Percentiles rank a stretch among this genome's conserved stretches.
phyloP scores from a whole-genome alignment of 768 basidiomycete species.

The Termitomyces sp. region DNA sequence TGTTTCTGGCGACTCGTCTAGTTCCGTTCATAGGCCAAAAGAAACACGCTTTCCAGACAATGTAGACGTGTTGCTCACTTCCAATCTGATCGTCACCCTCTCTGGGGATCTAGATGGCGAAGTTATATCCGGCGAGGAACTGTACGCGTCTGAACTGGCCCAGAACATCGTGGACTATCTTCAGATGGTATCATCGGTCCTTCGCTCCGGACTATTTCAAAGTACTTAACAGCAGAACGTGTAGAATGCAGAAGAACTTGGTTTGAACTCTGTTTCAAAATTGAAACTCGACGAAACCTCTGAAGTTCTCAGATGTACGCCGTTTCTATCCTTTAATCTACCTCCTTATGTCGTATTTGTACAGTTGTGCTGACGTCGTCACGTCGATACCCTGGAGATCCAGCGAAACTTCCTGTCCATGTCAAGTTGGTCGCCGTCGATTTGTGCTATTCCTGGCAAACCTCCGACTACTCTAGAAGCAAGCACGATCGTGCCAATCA shows the following conservation, averaged over 20 bases:
- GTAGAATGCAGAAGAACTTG: slow-evolving; percentile 58
- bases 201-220: neutral
- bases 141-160: slow-evolving; percentile 46
- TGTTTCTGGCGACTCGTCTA: slow-evolving; percentile 23
- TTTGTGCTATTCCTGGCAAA: slow-evolving; percentile 31
- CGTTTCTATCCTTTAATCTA: slow-evolving; percentile 7
- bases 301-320: slow-evolving; percentile 34
- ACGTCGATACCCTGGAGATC: slow-evolving; percentile 12
- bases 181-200: slow-evolving; percentile 31
- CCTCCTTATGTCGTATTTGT: slow-evolving; percentile 1
- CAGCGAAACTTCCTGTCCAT: slow-evolving; percentile 23
- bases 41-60: slow-evolving; percentile 31
- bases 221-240: neutral
- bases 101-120: slow-evolving; percentile 47
- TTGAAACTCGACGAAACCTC: slow-evolving; percentile 41
- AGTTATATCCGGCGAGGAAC: slow-evolving; percentile 29
- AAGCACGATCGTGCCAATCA: slow-evolving; percentile 17
- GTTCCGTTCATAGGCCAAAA: slow-evolving; percentile 23
- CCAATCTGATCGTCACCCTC: slow-evolving; percentile 47
- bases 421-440: slow-evolving; percentile 34
- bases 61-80: slow-evolving; percentile 45
- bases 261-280: slow-evolving; percentile 53
- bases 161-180: slow-evolving; percentile 47
- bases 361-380: slow-evolving; percentile 15
- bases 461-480: slow-evolving; percentile 8